Evolutionary conservation across 768 basidiomycete species (phyloP).

Genomic region (Lepiota venenata): DNA sequence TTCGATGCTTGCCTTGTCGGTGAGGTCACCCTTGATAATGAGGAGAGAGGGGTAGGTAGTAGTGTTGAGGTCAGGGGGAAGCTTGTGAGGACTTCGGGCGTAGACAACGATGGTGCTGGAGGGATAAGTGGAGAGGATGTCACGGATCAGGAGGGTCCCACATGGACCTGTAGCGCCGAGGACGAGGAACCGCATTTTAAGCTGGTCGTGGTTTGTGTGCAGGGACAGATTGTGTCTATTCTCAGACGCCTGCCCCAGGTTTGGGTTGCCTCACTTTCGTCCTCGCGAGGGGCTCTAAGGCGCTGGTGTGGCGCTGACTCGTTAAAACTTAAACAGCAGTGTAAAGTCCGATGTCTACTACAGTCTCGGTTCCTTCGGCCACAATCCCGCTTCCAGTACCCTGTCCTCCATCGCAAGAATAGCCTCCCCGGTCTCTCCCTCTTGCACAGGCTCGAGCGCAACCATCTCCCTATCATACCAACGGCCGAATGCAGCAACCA

Average conservation of each 20-base stretch:
- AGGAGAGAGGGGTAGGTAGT: conserved; percentile 36
- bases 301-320: neutral
- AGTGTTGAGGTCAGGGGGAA: conserved; percentile 47
- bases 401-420: conserved; percentile 46
- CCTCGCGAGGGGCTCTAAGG: no score
- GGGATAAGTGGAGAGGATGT: conserved; percentile 41
- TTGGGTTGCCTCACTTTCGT: no score
- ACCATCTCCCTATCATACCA: conserved; percentile 47
- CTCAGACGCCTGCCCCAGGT: no score
- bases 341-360: neutral
- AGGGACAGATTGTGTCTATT: neutral
- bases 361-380: conserved; percentile 28
- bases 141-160: conserved; percentile 55
- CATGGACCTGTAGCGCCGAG: conserved; percentile 68
- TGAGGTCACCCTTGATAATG: conserved; percentile 53
- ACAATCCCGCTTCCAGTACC: conserved; percentile 37
- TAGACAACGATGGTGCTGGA: conserved; percentile 50
- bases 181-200: conserved; percentile 47
- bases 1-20: conserved; percentile 44
- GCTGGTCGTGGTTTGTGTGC: neutral
- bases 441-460: conserved; percentile 36
- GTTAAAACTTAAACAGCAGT: neutral
- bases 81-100: conserved; percentile 60
- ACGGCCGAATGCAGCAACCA: conserved; percentile 46
- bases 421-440: conserved; percentile 44